These are phyloP conservation scores for Alternaria consortialis DNA, from an alignment of 2,329 filamentous ascomycete species.

Conservation along the genomic window DNA sequence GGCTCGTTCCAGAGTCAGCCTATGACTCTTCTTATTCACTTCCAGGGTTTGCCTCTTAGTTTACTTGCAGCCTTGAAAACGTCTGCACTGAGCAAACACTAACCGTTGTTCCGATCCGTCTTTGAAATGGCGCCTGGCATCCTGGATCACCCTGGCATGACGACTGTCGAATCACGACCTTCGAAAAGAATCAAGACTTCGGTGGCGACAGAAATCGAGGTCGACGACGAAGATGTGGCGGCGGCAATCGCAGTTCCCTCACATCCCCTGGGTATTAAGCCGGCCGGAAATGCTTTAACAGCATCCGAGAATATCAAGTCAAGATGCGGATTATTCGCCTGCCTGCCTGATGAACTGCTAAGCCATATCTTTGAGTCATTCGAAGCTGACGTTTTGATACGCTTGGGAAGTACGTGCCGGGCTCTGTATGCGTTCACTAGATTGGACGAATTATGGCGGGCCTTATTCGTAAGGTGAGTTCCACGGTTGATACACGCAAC, in stretches of 20 bases:
- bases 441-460: slow-evolving; percentile 89
- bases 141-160: slow-evolving; percentile 34
- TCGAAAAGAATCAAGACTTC: slow-evolving; percentile 47
- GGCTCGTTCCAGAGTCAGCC: slow-evolving; percentile 1
- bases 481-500: slow-evolving; percentile 10
- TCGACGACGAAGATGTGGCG: slow-evolving; percentile 50
- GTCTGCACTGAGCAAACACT: slow-evolving; percentile 16
- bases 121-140: slow-evolving; percentile 47
- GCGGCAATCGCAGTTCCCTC: slow-evolving; percentile 69
- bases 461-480: slow-evolving; percentile 83
- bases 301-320: slow-evolving; percentile 71
- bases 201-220: slow-evolving; percentile 25
- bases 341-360: slow-evolving; percentile 82
- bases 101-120: slow-evolving; percentile 9
- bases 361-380: slow-evolving; percentile 78
- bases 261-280: slow-evolving; percentile 86
- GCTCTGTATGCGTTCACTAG: slow-evolving; percentile 86
- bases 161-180: slow-evolving; percentile 44
- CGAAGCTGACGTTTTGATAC: slow-evolving; percentile 68
- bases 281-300: slow-evolving; percentile 82
- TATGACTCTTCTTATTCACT: slow-evolving; percentile 21
- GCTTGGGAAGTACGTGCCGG: slow-evolving; percentile 80
- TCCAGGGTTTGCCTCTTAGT: slow-evolving; percentile 13
- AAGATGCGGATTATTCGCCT: slow-evolving; percentile 70
- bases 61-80: slow-evolving; percentile 13